Percentiles rank a stretch among this genome's conserved stretches.
Evolutionary conservation across 768 basidiomycete genomes (phyloP).

Genomic region (Russula virescens): DNA sequence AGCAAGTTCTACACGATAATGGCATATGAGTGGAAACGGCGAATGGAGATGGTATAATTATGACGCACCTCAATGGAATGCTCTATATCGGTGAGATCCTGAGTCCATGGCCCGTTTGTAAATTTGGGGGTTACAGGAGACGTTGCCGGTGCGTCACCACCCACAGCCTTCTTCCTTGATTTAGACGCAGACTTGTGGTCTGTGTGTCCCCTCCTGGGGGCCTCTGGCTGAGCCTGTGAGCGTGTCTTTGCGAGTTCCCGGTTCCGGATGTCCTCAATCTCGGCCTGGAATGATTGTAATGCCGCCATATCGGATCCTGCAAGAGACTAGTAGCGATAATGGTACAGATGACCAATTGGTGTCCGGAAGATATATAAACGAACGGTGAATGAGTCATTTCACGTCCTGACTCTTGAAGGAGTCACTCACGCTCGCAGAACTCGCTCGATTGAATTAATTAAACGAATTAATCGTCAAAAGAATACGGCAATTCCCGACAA

Average conservation of each 20-base stretch:
- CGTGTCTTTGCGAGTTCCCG: conserved; percentile 65
- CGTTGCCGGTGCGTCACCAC: background rate
- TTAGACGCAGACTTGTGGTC: conserved; percentile 13
- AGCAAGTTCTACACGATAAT: conserved; percentile 22
- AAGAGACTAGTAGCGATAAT: background rate
- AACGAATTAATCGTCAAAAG: too few relatives aligned
- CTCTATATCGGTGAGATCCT: conserved; percentile 39
- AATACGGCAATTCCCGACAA: background rate
- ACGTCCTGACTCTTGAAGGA: background rate
- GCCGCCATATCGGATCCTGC: conserved; percentile 28
- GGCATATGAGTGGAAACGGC: background rate
- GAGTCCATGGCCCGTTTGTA: conserved; percentile 1
- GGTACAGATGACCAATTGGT: background rate
- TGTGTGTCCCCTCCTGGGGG: conserved; percentile 13
- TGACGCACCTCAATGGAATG: conserved; percentile 48
- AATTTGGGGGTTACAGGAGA: background rate
- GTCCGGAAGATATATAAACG: conserved; percentile 3
- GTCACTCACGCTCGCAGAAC: background rate
- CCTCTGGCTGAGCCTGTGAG: conserved; percentile 30
- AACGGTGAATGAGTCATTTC: conserved; percentile 10
- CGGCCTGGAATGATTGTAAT: conserved; percentile 59
- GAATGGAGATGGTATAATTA: background rate
- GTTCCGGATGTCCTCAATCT: conserved; percentile 71
- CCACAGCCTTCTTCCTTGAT: conserved; percentile 7
- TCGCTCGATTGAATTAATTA: too few relatives aligned